Conservation (phyloP, 2,329 filamentous ascomycete genomes). For the Mycogone perniciosa region DNA sequence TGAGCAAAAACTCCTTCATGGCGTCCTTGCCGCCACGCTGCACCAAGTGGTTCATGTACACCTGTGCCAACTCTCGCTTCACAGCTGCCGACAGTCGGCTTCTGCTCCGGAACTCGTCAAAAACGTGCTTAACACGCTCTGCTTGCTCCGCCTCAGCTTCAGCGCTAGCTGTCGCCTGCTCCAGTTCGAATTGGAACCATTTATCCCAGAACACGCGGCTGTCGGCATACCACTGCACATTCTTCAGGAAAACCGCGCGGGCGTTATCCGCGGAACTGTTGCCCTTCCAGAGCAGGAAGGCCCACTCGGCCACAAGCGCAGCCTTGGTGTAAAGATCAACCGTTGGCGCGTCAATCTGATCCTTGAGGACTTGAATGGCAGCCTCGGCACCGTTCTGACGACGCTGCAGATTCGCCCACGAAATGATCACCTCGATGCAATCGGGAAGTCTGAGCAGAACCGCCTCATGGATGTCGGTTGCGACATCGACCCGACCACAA, state of each 20-base stretch:
- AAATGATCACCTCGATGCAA: conserved; percentile 80
- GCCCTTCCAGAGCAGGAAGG: conserved; percentile 77
- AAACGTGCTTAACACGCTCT: conserved; percentile 71
- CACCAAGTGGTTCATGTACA: conserved; percentile 79
- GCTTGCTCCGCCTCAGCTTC: conserved; percentile 60
- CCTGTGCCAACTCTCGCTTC: conserved; percentile 68
- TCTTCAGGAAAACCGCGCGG: conserved; percentile 74
- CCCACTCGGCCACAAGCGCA: conserved; percentile 82
- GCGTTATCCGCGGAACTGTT: conserved; percentile 77
- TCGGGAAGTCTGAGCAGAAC: conserved; percentile 72
- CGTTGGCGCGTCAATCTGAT: conserved; percentile 66
- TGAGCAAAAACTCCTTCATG: conserved; percentile 75
- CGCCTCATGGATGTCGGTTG: conserved; percentile 76
- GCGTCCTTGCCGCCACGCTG: conserved; percentile 75
- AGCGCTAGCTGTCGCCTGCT: conserved; percentile 61
- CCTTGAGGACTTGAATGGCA: conserved; percentile 76
- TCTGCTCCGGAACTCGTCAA: conserved; percentile 66
- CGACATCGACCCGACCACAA: conserved; percentile 66
- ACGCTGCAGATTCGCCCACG: conserved; percentile 78
- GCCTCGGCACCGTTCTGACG: conserved; percentile 78
- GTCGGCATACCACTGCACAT: conserved; percentile 76
- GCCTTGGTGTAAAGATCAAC: conserved; percentile 78
- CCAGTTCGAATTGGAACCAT: conserved; percentile 83
- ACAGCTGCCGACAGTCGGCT: conserved; percentile 60
- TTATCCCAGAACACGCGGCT: conserved; percentile 85